These are phyloP conservation scores for Cunninghamia lanceolata DNA, from an alignment of 75 land plant species.

Conservation along the genomic window DNA sequence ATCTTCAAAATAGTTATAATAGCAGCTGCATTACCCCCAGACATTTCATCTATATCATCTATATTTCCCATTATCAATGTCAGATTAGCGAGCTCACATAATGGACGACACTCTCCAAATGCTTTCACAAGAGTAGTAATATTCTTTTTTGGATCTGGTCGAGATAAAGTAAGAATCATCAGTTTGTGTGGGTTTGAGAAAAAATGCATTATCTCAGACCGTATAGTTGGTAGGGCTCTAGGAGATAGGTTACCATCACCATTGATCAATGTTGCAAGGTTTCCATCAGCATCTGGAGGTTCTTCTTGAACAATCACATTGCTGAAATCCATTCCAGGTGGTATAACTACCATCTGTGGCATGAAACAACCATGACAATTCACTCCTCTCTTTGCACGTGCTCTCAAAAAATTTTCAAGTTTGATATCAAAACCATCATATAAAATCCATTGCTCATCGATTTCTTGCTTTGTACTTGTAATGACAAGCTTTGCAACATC, in stretches of 20 bases:
- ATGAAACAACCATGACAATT: conserved; percentile 79
- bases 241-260: conserved; percentile 43
- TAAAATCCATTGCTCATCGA: conserved; percentile 84
- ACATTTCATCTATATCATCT: conserved; percentile 82
- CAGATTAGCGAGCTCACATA: conserved; percentile 41
- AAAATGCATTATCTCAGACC: too few relatives aligned
- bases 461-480: conserved; percentile 84
- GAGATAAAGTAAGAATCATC: too few relatives aligned
- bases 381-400: conserved; percentile 55
- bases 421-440: conserved; percentile 90
- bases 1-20: conserved; percentile 66
- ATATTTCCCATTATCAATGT: conserved; percentile 79
- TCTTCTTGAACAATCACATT: too few relatives aligned
- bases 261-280: conserved; percentile 31
- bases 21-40: conserved; percentile 64
- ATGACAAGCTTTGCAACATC: too few relatives aligned
- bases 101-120: too few relatives aligned
- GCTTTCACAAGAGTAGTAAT: too few relatives aligned
- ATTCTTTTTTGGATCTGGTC: too few relatives aligned
- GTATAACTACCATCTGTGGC: conserved; percentile 90
- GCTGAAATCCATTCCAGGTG: conserved; percentile 93
- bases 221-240: too few relatives aligned
- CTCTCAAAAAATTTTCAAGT: conserved; percentile 66
- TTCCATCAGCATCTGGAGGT: conserved; percentile 41
- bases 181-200: too few relatives aligned